Evolutionary conservation across 192 early-diverging fungal genomes (phyloP), one percentile per base, ranked within the genome.

Genomic region (Entomortierella parvispora): DNA sequence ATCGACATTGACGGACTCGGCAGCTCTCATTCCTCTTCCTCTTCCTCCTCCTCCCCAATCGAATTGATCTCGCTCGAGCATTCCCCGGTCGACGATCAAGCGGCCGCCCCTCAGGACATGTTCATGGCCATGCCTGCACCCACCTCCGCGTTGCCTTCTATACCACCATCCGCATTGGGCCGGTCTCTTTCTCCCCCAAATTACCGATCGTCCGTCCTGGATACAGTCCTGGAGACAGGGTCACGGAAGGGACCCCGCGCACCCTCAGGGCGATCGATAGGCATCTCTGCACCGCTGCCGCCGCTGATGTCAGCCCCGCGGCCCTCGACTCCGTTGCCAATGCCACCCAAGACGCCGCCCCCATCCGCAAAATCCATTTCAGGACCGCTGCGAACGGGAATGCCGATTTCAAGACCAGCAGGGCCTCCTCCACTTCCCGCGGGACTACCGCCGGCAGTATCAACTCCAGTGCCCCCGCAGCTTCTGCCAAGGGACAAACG

Each of bases 271-370:
- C 54, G 61, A 2, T 28, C 47, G 4, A 43, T 50, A 40, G 37
- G 61, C 3, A 46, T 10, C 14, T 32, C 18, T 3, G 31, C 55
- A 2, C 17, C 29, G 3, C 40, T 42, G 23, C 32, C 26, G 32
- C 33, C 37, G 9, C 25, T 32, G 52, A 17, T 22, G 22, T 29
- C 59, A 14, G 5, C 45, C 4, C 23, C 58, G 17, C 58, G 66
- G 28, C 29, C 55, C 8, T 33, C 61, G 0, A 58, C 66, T 4
- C 66, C 74, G 1, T 33, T 77, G 25, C 65, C 48, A 15, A 63
- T 31, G 42, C 65, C 72, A 3, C 65, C 65, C 37, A 76, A 61
- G 59, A 70, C 51, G 2, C 57, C 60, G 20, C 58, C 72, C 2
- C 74, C 72, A 31, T 37, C 37, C 25, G 23, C 32, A 11, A 40